Evolutionary conservation across 805 yeast genomes (phyloP), one percentile per base, ranked within the genome.

Genomic region (Saccharomycopsis lassenensis): DNA sequence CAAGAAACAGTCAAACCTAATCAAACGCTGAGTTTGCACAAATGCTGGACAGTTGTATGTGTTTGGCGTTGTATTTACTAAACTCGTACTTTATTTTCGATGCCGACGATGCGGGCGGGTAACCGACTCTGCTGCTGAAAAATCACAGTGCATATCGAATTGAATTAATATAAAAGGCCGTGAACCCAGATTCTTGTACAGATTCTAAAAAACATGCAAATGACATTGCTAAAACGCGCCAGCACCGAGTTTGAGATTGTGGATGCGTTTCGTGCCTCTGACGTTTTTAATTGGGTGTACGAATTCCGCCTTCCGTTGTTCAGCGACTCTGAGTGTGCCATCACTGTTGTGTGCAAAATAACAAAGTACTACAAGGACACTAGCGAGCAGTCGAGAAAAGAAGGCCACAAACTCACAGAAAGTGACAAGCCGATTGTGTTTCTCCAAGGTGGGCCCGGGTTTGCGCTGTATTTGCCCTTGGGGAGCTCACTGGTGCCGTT

Each of bases 391-490:
- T 22, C 43, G 5, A 30, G 43, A 15, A 7, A 10, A 7, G 10
- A 29, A 8, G 39, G 43, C 5, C 45, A 42, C 14, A 23, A 12
- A 5, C 28, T 34, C 19, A 24, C 15, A 4, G 24, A 28, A 11
- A 18, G 28, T 14, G 36, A 35, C 0, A 63, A 65, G 42, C 44
- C 65, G 3, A 50, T 67, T 6, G 54, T 62, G 15, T 70, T 55
- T 41, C 46, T 70, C 25, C 74, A 69, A 48, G 76, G 76, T 7
- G 76, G 76, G 0, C 77, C 77, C 0, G 76, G 77, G 1, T 67
- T 62, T 37, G 65, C 27, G n/a, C 29, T 50, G 14, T 40, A 52
- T 5, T 59, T 59, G 3, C 69, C 71, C 2, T 44, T 54, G 16
- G 39, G 61, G 4, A 56, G 57, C 33, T 10, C 8, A 16, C 10